phyloP scores from a whole-genome alignment of 2,329 filamentous ascomycete species.

The Hypoxylon sp. region DNA sequence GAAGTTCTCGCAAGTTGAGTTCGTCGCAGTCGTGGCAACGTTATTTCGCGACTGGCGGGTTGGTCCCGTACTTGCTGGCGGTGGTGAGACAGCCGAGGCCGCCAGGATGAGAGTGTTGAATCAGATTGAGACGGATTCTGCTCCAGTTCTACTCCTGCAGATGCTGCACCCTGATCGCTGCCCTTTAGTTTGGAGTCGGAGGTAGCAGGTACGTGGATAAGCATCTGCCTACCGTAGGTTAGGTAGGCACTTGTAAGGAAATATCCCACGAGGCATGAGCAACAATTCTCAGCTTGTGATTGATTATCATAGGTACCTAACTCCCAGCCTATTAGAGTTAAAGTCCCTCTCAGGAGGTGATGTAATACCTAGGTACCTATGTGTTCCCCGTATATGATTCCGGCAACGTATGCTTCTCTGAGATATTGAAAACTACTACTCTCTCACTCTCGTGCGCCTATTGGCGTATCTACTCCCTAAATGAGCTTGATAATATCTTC shows the following conservation, averaged over 20 bases:
- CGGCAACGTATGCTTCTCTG: neutral
- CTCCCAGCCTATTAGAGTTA: too few relatives aligned
- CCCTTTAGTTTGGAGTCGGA: conserved; percentile 36
- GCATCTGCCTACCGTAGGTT: too few relatives aligned
- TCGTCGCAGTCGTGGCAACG: conserved; percentile 40
- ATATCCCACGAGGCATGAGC: too few relatives aligned
- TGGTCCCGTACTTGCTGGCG: neutral
- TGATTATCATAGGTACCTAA: too few relatives aligned
- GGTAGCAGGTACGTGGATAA: too few relatives aligned
- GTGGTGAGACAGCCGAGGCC: conserved; percentile 1
- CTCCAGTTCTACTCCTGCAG: conserved; percentile 21
- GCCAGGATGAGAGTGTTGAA: conserved; percentile 8
- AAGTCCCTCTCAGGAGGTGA: neutral
- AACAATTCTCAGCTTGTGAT: too few relatives aligned
- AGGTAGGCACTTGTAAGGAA: too few relatives aligned
- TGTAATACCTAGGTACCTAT: too few relatives aligned
- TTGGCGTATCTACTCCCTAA: neutral
- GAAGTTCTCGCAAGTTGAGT: conserved; percentile 53
- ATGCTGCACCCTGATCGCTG: conserved; percentile 34
- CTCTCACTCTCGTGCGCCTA: neutral
- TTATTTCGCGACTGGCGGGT: conserved; percentile 18
- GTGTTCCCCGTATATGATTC: neutral
- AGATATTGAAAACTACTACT: neutral
- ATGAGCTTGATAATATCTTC: neutral
- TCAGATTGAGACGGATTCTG: conserved; percentile 24